Evolutionary conservation across 768 basidiomycete species (phyloP), one percentile per base, ranked within the genome.

Genomic region (Suillus paluster): DNA sequence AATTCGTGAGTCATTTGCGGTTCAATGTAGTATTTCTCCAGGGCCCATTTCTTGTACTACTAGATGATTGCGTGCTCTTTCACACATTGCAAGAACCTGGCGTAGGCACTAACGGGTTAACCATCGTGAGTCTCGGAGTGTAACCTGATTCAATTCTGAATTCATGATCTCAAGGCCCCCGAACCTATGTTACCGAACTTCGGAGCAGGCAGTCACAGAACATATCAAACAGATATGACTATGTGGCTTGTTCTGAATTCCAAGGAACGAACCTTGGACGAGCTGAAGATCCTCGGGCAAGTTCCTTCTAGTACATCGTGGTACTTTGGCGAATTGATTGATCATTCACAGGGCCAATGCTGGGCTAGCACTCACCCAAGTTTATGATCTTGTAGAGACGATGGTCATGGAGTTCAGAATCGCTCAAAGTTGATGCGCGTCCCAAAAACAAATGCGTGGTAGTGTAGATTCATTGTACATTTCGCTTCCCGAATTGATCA

Each of bases 151-250:
- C 34, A 30, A 49, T 27, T 58, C 34, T 44, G 57, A n/a, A 4
- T 61, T 59, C 5, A 62, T 57, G 41, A 63, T 60, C 41, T 48
- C 64, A 71, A 69, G 63, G 82, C 80, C 1, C 83, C 82, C 0
- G 76, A 78, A 57, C 83, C 81, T 0, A 69, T 85, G 54, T 72
- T 84, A 2, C 76, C 83, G 6, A 84, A 83, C 66, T 83, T 78
- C 57, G 82, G 81, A 19, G 73, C 77, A 8, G 83, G 80, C 2
- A 72, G 71, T 45, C 68, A 78, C 39, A 69, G 77, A 6, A 71
- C 71, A 33, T 83, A 84, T 62, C 69, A 79, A 36, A 77, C 78
- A 53, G 84, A 85, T 59, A 52, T 84, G 45, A 77, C 75, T 57
- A 82, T 84, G 83, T 78, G 82, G 77, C 48, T 69, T 19, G 27